phyloP scores from a whole-genome alignment of 148 eudicot species.

The Diospyros kaki region DNA sequence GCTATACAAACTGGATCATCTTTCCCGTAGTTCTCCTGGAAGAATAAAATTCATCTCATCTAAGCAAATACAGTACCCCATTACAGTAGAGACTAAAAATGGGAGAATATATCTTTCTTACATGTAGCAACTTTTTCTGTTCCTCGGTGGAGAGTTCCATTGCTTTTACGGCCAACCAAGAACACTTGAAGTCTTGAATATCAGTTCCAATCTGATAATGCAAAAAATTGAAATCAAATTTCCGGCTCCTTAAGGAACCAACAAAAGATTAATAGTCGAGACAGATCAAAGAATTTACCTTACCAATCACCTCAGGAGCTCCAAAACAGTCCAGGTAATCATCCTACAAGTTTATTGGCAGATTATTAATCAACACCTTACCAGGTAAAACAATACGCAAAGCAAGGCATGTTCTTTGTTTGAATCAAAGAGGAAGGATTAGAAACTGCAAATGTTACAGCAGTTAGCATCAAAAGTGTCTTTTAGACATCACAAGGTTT shows the following conservation, averaged over 20 bases:
- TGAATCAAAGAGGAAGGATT: too few relatives aligned
- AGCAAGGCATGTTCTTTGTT: too few relatives aligned
- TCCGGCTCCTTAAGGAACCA: not conserved
- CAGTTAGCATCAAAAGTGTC: too few relatives aligned
- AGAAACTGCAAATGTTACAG: too few relatives aligned
- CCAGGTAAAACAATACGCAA: not conserved
- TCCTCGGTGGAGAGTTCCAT: slow-evolving; percentile 58
- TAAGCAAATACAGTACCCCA: not conserved
- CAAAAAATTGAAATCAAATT: slow-evolving; percentile 2
- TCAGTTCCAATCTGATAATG: slow-evolving; percentile 76
- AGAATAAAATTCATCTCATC: not conserved
- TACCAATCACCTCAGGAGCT: slow-evolving; percentile 56
- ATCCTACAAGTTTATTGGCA: slow-evolving; percentile 32
- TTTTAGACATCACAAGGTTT: too few relatives aligned
- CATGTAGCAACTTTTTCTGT: slow-evolving; percentile 55
- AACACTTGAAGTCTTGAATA: slow-evolving; percentile 78
- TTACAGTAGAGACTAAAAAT: not conserved
- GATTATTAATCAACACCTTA: too few relatives aligned
- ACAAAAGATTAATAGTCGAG: not conserved
- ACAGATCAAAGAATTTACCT: slow-evolving; percentile 33
- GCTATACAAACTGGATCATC: slow-evolving; percentile 60
- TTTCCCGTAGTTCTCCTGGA: slow-evolving; percentile 87
- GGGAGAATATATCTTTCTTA: slow-evolving; percentile 25
- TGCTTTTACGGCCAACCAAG: slow-evolving; percentile 84
- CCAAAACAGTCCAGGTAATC: slow-evolving; percentile 72